Evolutionary conservation across 495 filamentous ascomycete species (phyloP), one percentile per base, ranked within the genome.

Genomic region (Penicillium paradoxum): DNA sequence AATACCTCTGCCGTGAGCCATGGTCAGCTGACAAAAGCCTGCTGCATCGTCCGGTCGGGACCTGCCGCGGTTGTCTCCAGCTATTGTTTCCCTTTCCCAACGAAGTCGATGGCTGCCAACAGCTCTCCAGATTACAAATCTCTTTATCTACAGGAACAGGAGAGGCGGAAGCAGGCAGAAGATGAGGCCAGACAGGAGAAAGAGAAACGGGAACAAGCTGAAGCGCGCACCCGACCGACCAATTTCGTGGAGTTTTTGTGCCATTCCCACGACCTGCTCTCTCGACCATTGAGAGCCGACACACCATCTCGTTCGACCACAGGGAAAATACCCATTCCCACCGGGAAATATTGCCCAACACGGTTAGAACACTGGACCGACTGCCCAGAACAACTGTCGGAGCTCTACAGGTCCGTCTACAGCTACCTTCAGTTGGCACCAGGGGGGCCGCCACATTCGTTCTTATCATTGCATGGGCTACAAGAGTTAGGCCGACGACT

Each of bases 161-260:
- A 45, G 38, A n/a, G 46, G 36, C 38, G 24, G 34, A 37, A 37
- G 34, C 29, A 44, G 18, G 36, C 32, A 13, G 25, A 42, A 45
- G 42, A 48, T 9, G 6, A 15, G 19, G 21, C 1, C 5, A 37
- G 13, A 22, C 29, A 11, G 10, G 29, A 32, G 10, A 11, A 8
- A 42, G 29, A 36, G 41, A 46, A 32, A 47, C 34, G 41, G 41
- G 29, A 33, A 42, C 43, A 50, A 57, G 41, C 44, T 27, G 27
- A 57, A 51, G 54, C 52, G 37, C 49, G 18, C 37, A 57, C 14
- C 44, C 62, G 32, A 53, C 51, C 10, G 24, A 73, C 67, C 37
- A 57, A 65, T 55, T 65, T 70, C 49, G 49, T 51, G 56, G 70
- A 68, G 53, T 63, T 67, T 57, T 52, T 71, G 32, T 49, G 46